phyloP scores from a whole-genome alignment of 2,329 filamentous ascomycete genomes.

The Cytospora piceicola region DNA sequence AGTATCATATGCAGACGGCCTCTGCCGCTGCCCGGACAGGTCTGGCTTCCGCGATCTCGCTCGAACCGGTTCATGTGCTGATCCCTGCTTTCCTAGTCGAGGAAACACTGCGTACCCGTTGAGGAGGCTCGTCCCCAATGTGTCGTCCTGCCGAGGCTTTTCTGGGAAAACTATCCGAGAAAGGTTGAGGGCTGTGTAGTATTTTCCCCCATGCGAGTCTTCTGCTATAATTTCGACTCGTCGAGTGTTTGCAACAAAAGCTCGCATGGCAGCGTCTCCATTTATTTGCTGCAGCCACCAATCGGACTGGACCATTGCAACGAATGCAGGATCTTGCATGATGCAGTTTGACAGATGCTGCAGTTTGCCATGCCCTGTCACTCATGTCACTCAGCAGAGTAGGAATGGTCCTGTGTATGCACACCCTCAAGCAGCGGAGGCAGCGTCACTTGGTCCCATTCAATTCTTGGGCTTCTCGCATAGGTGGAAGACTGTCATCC shows the following conservation, averaged over 20 bases:
- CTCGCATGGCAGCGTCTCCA: neutral
- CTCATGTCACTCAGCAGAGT: neutral
- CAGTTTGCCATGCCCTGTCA: conserved; percentile 5
- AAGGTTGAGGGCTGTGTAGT: neutral
- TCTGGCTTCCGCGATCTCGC: neutral
- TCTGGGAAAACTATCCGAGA: neutral
- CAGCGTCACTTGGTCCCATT: neutral
- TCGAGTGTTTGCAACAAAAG: neutral
- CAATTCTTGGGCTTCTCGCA: neutral
- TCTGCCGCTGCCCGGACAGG: neutral
- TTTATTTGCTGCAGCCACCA: neutral
- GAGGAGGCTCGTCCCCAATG: neutral
- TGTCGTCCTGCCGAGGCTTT: neutral
- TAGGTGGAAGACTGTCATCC: neutral
- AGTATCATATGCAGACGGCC: neutral
- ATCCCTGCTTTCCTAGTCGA: neutral
- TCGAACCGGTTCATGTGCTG: neutral
- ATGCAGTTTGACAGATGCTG: neutral
- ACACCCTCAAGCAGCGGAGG: neutral
- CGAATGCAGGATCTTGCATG: conserved; percentile 1
- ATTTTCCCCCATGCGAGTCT: neutral
- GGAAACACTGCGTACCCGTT: neutral
- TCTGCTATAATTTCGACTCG: neutral
- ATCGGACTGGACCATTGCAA: neutral
- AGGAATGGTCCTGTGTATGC: too few relatives aligned